A percentile compares a stretch with the other conserved stretches of the same genome.
These are phyloP conservation scores for Karstenula rhodostoma DNA, from an alignment of 2,329 filamentous ascomycete species.

Conservation along the genomic window DNA sequence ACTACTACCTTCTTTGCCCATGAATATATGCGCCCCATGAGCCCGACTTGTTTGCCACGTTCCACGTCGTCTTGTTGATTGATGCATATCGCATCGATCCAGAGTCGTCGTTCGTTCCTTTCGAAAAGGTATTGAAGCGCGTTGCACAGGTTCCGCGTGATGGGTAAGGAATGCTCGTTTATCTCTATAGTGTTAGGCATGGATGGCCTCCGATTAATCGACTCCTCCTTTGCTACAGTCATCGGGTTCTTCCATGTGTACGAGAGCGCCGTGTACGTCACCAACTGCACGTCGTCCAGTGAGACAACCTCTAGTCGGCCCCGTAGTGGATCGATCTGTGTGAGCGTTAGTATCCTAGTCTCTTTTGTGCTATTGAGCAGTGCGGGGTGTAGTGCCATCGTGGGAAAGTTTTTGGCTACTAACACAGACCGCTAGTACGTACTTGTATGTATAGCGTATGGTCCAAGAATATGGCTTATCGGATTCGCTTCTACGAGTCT, in stretches of 20 bases:
- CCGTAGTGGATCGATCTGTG: not conserved
- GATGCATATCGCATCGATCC: not conserved
- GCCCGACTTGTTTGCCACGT: not conserved
- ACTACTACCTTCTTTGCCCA: not conserved
- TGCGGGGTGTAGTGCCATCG: not conserved
- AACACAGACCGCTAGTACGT: not conserved
- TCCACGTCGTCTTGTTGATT: not conserved
- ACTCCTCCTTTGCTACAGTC: not conserved
- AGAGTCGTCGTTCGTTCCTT: not conserved
- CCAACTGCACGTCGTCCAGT: not conserved
- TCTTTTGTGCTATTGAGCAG: not conserved
- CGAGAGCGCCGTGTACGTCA: not conserved
- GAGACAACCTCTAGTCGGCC: not conserved
- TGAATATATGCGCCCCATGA: conserved; percentile 2
- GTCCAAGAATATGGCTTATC: not conserved
- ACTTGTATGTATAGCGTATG: not conserved
- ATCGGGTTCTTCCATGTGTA: conserved; percentile 4
- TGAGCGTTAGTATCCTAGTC: not conserved
- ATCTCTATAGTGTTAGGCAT: conserved; percentile 2
- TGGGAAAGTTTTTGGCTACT: not conserved
- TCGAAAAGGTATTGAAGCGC: not conserved
- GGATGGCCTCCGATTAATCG: not conserved
- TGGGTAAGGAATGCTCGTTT: not conserved
- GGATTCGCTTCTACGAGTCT: not conserved
- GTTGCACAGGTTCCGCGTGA: not conserved